Conservation (phyloP, 2,329 filamentous ascomycete genomes). For the Clathrospora elynae region DNA sequence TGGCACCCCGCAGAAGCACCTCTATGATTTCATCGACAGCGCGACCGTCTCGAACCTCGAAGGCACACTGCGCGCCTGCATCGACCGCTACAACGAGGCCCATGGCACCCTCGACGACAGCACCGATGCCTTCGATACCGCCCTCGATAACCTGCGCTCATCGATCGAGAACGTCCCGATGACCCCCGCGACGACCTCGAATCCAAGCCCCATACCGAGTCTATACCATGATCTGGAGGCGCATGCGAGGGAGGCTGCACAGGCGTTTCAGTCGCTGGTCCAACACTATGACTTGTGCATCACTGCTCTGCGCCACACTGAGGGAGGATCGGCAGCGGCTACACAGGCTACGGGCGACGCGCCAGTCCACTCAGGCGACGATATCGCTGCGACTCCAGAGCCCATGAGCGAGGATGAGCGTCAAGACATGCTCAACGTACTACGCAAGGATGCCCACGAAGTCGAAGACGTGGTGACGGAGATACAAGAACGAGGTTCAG, state of each 20-base stretch:
- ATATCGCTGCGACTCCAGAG: constrained; percentile 59
- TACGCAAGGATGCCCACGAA: constrained; percentile 70
- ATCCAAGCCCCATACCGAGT: constrained; percentile 50
- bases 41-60: constrained; percentile 69
- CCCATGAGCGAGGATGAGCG: constrained; percentile 77
- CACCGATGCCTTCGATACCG: constrained; percentile 71
- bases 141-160: constrained; percentile 58
- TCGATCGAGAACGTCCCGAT: constrained; percentile 43
- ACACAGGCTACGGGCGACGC: constrained; percentile 49
- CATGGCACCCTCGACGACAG: constrained; percentile 63
- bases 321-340: constrained; percentile 60
- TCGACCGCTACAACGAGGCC: constrained; percentile 71
- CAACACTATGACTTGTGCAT: constrained; percentile 93
- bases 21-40: constrained; percentile 80
- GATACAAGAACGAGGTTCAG: constrained; percentile 74
- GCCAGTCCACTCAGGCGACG: constrained; percentile 32
- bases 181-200: constrained; percentile 38
- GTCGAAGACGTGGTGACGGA: constrained; percentile 67
- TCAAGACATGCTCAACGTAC: constrained; percentile 79
- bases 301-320: constrained; percentile 86
- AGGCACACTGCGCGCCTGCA: constrained; percentile 70
- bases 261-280: constrained; percentile 77
- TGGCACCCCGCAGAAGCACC: constrained; percentile 57
- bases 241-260: constrained; percentile 81
- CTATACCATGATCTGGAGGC: constrained; percentile 64